Base-by-base conservation (phyloP, 2,329 filamentous ascomycete species). In the Colletotrichum zoysiae region DNA sequence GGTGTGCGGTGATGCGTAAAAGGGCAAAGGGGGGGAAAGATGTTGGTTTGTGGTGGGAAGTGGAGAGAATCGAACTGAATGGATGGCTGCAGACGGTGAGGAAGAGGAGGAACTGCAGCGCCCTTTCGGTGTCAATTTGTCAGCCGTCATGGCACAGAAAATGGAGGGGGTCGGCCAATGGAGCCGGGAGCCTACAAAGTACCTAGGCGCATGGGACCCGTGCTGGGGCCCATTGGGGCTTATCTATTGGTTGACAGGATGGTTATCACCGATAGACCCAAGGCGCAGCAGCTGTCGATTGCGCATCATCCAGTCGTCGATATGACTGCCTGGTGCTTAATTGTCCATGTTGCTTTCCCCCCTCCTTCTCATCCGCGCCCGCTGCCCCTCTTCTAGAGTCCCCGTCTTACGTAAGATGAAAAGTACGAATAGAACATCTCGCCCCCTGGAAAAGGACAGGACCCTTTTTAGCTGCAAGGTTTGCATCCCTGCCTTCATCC, bases 51-150 rank as follows among this genome's bases (percentile, higher is more conserved):
- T 70, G 50, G 48, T 70, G 53, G 66, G 71, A 60, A 66, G 67
- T 67, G 68, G 67, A 67, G 65, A 72, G 65, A 70, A 66, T 65
- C 70, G 65, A 70, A 72, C 59, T 65, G 59, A 42, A 68, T 59
- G 56, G 65, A 67, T 46, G 65, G 55, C 44, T 12, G 67, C 70
- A 69, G 70, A 74, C 62, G 66, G 63, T 66, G 66, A 65, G 65
- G 65, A 68, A 66, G 75, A 75, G 75, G 71, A 65, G 67, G 67
- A 71, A 68, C 68, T 71, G 53, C 70, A 71, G 67, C 66, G 70
- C 57, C 63, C 67, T 71, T 71, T 69, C 50, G 59, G 63, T 42
- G 65, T 73, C 70, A 73, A 73, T 73, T 73, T 73, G 70, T 73
- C 70, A 73, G 70, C 70, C 66, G 70, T 62, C 70, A 58, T 61